Conservation (phyloP, 1,139 yeast genomes). For the Sugiyamaella grinbergsii region DNA sequence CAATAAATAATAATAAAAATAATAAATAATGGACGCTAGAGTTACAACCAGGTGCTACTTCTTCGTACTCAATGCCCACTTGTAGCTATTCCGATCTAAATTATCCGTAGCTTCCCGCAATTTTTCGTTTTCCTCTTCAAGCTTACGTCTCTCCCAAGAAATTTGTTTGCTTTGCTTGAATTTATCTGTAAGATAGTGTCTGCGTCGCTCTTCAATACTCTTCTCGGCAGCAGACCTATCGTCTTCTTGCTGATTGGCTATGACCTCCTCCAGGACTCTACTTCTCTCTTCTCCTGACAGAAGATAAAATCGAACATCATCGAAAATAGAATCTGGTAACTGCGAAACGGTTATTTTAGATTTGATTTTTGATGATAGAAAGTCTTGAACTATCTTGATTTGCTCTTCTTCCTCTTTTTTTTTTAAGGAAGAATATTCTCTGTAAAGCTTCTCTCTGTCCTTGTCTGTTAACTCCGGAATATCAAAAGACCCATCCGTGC, state of each 20-base stretch:
- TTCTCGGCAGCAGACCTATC: background rate
- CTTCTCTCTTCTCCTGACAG: slow-evolving; percentile 9
- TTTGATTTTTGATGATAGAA: slow-evolving; percentile 1
- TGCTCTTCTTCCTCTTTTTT: slow-evolving; percentile 26
- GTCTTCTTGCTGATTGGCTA: background rate
- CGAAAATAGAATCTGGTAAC: slow-evolving; percentile 16
- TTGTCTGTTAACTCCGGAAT: slow-evolving; percentile 42
- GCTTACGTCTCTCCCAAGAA: slow-evolving; percentile 11
- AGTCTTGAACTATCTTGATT: slow-evolving; percentile 13
- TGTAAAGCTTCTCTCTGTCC: slow-evolving; percentile 47
- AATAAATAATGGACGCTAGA: slow-evolving; percentile 2
- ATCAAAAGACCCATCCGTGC: slow-evolving; percentile 40
- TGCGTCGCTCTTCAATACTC: slow-evolving; percentile 3
- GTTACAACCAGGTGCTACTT: background rate
- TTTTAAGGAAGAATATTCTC: slow-evolving; percentile 37
- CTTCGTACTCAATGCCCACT: slow-evolving; percentile 2
- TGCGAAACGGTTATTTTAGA: background rate
- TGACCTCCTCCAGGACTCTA: background rate
- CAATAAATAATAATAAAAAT: background rate
- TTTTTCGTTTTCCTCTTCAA: slow-evolving; percentile 13
- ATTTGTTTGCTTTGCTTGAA: slow-evolving; percentile 4
- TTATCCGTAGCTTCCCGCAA: slow-evolving; percentile 21
- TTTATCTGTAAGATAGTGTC: slow-evolving; percentile 1
- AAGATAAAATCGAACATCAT: slow-evolving; percentile 16
- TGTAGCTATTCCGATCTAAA: slow-evolving; percentile 17